Base-by-base conservation (phyloP, 345 rosid genomes). In the Citrus trifoliata region DNA sequence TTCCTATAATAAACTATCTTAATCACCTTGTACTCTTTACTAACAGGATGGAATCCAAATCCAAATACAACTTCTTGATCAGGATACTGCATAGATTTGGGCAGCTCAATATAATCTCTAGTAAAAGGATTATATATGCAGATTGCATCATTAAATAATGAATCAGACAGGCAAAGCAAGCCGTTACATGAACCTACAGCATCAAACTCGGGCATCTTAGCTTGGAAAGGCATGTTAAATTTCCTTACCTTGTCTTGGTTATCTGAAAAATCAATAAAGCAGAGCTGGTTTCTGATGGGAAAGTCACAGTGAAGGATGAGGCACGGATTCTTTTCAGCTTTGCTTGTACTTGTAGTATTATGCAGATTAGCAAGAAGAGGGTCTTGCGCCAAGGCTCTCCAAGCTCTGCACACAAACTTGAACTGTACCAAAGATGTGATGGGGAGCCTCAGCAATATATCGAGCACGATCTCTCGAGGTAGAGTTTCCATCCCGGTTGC, bases 361-460 rank as follows among this genome's bases (percentile, higher is more conserved):
- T 78, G 87, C 69, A 78, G 74, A 53, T 51, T 58, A 71, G 72
- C 83, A 27, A 87, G 80, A 48, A 75, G 71, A 22, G 87, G 84
- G 24, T 88, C 88, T 24, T 84, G 87, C 2, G 82, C 80, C 66
- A 93, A 40, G 28, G 83, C 78, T 53, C 82, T 81, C 93, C 93
- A 90, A 19, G 87, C 78, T 75, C 63, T 80, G 81, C 86, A 88
- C 7, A 91, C 93, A 30, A 84, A 88, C 84, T 78, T 90, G 84
- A 87, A 83, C 14, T 84, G 86, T 30, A 90, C 83, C 77, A 91
- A 71, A 56, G 90, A 87, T 1, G 93, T 83, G 70, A 87, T 80
- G 1, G 98, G 91, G 18, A 93, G 84, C 73, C 91, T 88, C 24
- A 89, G 89, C 5, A 93, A 86, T 73, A 93, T 92, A 70, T 90